These are phyloP conservation scores for Suillus weaverae DNA, from an alignment of 768 basidiomycete genomes.

Conservation along the genomic window DNA sequence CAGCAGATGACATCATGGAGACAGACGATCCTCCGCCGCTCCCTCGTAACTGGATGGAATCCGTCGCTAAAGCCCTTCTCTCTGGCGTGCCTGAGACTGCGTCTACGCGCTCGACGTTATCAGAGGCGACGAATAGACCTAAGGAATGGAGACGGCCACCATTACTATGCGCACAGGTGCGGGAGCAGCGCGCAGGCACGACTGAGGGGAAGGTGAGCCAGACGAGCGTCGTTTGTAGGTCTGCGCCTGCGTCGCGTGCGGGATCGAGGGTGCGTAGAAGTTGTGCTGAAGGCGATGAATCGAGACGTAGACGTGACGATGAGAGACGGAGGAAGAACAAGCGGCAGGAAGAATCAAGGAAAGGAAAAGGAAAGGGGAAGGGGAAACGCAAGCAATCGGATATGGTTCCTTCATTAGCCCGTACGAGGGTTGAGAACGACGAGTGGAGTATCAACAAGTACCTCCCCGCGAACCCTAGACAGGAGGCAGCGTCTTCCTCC, in stretches of 20 bases:
- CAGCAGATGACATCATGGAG: conserved; percentile 31
- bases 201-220: conserved; percentile 42
- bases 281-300: conserved; percentile 20
- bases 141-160: conserved; percentile 29
- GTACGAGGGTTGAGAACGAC: conserved; percentile 60
- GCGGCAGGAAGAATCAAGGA: conserved; percentile 20
- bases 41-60: conserved; percentile 70
- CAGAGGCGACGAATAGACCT: conserved; percentile 27
- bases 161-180: conserved; percentile 34
- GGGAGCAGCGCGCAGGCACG: conserved; percentile 28
- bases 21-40: conserved; percentile 47
- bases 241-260: conserved; percentile 66
- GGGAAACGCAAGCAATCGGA: conserved; percentile 33
- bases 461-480: conserved; percentile 14
- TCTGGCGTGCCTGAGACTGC: conserved; percentile 38
- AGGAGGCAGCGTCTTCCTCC: conserved; percentile 19
- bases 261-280: conserved; percentile 42
- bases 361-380: conserved; percentile 24
- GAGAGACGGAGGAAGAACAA: conserved; percentile 24
- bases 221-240: conserved; percentile 64
- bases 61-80: conserved; percentile 65
- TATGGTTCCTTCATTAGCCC: conserved; percentile 61
- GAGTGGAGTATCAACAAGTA: conserved; percentile 43
- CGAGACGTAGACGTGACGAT: conserved; percentile 18
- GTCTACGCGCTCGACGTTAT: conserved; percentile 23